Evolutionary conservation across 345 rosid species (phyloP).

Genomic region (Eucalyptus urophylla): DNA sequence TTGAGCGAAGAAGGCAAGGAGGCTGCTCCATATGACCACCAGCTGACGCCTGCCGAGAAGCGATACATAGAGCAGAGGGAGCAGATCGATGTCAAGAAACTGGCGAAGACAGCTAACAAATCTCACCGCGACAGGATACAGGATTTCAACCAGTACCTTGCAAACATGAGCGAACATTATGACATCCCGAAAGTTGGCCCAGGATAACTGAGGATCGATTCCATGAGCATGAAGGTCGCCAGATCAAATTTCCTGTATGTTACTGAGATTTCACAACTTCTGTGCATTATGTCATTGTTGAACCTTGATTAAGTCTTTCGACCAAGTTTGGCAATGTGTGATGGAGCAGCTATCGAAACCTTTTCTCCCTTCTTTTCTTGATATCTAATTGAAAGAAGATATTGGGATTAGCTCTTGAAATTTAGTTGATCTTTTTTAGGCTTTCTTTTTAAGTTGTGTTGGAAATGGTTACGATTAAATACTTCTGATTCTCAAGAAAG

Average conservation of each 20-base stretch:
- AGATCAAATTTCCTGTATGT: not conserved
- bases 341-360: not conserved
- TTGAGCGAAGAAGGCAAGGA: constrained; percentile 29
- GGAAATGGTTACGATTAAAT: not conserved
- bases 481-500: not conserved
- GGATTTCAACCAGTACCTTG: constrained; percentile 78
- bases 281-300: not conserved
- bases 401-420: not conserved
- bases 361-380: not conserved
- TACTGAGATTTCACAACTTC: not conserved
- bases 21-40: constrained; percentile 23
- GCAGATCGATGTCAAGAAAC: constrained; percentile 39
- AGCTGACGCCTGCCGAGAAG: constrained; percentile 54
- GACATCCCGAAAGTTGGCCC: constrained; percentile 94
- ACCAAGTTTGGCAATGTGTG: not conserved
- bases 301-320: not conserved
- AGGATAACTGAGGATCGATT: constrained; percentile 22
- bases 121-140: constrained; percentile 83
- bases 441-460: not conserved
- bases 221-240: not conserved
- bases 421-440: too few species aligned
- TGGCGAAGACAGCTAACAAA: constrained; percentile 68
- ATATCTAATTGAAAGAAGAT: not conserved
- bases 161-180: constrained; percentile 87
- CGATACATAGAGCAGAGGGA: constrained; percentile 71